phyloP scores from a whole-genome alignment of 192 early-diverging fungal genomes.

The Pilobolus umbonatus region DNA sequence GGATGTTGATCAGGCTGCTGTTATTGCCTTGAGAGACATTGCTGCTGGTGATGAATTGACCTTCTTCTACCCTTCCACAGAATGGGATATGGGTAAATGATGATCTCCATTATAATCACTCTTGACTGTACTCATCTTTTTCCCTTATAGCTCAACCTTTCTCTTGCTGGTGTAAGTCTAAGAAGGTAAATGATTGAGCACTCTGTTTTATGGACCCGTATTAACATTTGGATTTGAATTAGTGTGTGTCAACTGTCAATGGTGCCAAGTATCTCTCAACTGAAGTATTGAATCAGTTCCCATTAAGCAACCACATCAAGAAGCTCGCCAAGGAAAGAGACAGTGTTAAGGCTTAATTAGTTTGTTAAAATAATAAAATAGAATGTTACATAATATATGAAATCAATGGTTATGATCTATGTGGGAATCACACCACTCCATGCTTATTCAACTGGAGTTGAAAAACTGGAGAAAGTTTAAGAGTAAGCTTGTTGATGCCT shows the following conservation, averaged over 20 bases:
- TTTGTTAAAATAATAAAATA: too few species aligned
- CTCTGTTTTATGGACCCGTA: not conserved
- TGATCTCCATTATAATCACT: not conserved
- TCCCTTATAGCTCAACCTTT: constrained; percentile 42
- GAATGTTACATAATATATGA: too few species aligned
- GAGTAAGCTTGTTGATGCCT: too few species aligned
- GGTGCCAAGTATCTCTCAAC: constrained; percentile 44
- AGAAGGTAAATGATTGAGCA: constrained; percentile 19
- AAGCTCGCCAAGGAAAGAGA: constrained; percentile 18
- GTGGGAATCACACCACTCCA: too few species aligned
- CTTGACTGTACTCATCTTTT: not conserved
- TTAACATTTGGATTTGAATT: not conserved
- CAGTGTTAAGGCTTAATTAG: too few species aligned
- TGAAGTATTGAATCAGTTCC: constrained; percentile 37
- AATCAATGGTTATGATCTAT: too few species aligned
- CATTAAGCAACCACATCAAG: constrained; percentile 43
- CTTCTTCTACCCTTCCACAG: constrained; percentile 59
- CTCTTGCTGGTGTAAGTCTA: constrained; percentile 51
- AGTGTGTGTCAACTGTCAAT: constrained; percentile 48
- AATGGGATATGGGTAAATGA: constrained; percentile 57
- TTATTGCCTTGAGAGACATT: constrained; percentile 44
- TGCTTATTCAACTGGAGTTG: too few species aligned
- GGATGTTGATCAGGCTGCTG: constrained; percentile 38
- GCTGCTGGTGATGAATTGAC: constrained; percentile 48
- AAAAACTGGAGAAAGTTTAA: too few species aligned